Evolutionary conservation across 2,329 filamentous ascomycete genomes (phyloP).

Genomic region (Cephalotrichum gorgonifer): DNA sequence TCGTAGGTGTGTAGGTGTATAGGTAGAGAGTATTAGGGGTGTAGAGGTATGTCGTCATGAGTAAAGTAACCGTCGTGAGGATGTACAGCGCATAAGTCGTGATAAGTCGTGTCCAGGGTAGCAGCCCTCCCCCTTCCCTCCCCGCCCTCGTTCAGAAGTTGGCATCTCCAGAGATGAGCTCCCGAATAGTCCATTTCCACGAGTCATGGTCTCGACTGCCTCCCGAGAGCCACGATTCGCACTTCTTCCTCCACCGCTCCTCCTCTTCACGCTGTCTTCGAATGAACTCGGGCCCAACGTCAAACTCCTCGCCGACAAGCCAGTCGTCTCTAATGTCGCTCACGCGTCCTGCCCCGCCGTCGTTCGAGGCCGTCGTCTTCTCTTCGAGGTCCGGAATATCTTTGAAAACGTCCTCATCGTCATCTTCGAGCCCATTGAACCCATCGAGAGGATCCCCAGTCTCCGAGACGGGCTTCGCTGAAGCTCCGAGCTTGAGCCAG

Average conservation of each 20-base stretch:
- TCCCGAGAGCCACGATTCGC: constrained; percentile 65
- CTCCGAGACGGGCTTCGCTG: constrained; percentile 34
- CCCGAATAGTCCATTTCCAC: constrained; percentile 71
- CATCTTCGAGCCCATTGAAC: constrained; percentile 58
- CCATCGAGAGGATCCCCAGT: constrained; percentile 49
- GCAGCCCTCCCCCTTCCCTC: neutral
- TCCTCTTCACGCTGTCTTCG: constrained; percentile 84
- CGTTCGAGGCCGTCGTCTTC: constrained; percentile 37
- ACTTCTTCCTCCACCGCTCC: constrained; percentile 79
- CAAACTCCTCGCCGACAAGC: constrained; percentile 91
- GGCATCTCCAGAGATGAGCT: constrained; percentile 38
- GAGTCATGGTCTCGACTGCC: constrained; percentile 46
- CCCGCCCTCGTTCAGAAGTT: neutral
- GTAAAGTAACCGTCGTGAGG: neutral
- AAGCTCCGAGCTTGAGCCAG: constrained; percentile 69
- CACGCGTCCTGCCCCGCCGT: constrained; percentile 33
- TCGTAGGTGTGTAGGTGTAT: neutral
- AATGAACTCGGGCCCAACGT: constrained; percentile 91
- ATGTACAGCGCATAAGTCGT: neutral
- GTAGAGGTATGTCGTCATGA: neutral
- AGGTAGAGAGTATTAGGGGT: neutral
- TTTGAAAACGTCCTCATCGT: constrained; percentile 89
- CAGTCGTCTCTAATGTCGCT: constrained; percentile 65
- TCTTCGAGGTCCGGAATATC: constrained; percentile 91
- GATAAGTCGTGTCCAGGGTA: neutral